Evolutionary conservation across 2,329 filamentous ascomycete genomes (phyloP).

Genomic region (Sporothrix sp.): DNA sequence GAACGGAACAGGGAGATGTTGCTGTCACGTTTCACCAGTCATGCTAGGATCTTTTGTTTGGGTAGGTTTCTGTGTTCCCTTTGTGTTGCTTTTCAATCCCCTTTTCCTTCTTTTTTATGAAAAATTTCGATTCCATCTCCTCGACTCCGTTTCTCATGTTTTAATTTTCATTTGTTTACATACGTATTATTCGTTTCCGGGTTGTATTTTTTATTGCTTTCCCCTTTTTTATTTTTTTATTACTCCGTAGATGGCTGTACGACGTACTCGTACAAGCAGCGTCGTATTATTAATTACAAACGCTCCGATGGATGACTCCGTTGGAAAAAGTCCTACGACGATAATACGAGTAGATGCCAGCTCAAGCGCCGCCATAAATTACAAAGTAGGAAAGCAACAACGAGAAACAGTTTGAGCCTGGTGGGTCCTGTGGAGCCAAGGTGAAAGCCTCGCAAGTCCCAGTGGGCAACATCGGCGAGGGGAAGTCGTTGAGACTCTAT

Average conservation of each 20-base stretch:
- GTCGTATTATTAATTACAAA: not conserved
- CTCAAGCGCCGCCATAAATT: not conserved
- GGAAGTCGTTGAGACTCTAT: not conserved
- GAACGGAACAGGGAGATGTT: not conserved
- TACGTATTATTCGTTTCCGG: too few species aligned
- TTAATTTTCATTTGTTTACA: too few species aligned
- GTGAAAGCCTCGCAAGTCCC: too few species aligned
- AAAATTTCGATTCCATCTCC: too few species aligned
- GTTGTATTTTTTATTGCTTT: too few species aligned
- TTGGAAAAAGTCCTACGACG: not conserved
- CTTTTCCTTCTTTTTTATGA: not conserved
- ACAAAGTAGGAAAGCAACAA: conserved; percentile 5
- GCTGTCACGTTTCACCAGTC: conserved; percentile 4
- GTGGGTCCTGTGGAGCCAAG: conserved; percentile 2
- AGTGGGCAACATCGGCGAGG: too few species aligned
- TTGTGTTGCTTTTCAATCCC: not conserved
- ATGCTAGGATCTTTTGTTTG: not conserved
- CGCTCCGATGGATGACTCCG: too few species aligned
- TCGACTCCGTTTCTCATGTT: too few species aligned
- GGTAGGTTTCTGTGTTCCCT: too few species aligned
- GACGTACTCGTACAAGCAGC: too few species aligned
- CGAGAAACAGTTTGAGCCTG: conserved; percentile 1
- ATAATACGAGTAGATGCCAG: not conserved
- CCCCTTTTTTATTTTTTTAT: not conserved
- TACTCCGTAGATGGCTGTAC: too few species aligned